These are phyloP conservation scores for Magnaporthiopsis incrustans DNA, from an alignment of 2,329 filamentous ascomycete genomes.

Conservation along the genomic window DNA sequence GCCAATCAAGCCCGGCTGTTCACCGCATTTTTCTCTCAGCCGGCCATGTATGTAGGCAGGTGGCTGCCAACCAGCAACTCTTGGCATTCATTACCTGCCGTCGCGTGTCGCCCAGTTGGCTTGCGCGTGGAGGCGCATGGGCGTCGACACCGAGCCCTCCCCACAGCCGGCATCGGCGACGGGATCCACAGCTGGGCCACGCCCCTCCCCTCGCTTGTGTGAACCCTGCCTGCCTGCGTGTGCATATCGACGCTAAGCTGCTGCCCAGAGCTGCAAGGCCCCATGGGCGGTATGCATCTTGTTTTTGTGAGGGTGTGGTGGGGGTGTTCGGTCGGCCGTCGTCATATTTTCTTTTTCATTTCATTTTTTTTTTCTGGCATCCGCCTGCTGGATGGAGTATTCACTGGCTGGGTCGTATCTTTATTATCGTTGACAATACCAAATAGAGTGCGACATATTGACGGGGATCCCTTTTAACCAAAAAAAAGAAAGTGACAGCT, in stretches of 20 bases:
- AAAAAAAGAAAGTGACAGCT: too few relatives aligned
- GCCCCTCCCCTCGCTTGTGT: background rate
- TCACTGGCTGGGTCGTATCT: too few relatives aligned
- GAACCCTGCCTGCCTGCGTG: too few relatives aligned
- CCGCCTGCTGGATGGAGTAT: too few relatives aligned
- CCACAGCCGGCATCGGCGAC: background rate
- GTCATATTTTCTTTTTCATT: background rate
- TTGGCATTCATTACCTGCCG: background rate
- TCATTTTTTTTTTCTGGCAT: background rate
- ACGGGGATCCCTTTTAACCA: too few relatives aligned
- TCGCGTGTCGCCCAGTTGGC: background rate
- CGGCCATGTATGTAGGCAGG: too few relatives aligned
- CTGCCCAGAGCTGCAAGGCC: background rate
- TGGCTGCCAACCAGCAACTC: background rate
- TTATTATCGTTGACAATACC: too few relatives aligned
- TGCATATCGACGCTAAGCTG: background rate
- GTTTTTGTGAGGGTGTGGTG: background rate
- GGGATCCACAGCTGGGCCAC: background rate
- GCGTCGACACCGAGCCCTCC: background rate
- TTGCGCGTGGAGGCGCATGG: background rate
- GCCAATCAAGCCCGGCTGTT: too few relatives aligned
- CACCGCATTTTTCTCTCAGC: too few relatives aligned
- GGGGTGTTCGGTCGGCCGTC: too few relatives aligned
- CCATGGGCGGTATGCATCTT: background rate
- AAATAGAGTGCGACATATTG: background rate